Evolutionary conservation across 768 basidiomycete genomes (phyloP), one percentile per base, ranked within the genome.

Genomic region (Lyophyllum decastes): DNA sequence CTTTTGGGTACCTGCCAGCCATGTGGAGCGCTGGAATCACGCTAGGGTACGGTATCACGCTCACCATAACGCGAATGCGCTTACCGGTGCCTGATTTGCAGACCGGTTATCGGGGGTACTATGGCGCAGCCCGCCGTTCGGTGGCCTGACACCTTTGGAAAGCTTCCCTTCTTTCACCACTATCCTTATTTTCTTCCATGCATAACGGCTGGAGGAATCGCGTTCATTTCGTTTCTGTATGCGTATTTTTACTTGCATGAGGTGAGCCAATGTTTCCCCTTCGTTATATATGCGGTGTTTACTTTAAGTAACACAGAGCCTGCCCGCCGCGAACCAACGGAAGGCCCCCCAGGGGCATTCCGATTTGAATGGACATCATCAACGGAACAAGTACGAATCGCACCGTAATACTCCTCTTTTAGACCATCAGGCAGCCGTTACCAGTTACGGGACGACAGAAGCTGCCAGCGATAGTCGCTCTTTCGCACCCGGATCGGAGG

Each of bases 151-250:
- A 54, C 64, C 12, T 59, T 75, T 22, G 69, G 67, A 11, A 57
- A 59, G 22, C 49, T 68, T 9, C 17, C 46, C 16, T 68, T 74
- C 58, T 70, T 73, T 45, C 49, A 46, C n/a, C 61, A 63, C 11
- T 66, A 70, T 50, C 73, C 72, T 2, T 74, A 73, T 59, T 68
- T 75, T 50, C 58, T 74, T 22, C 70, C 73, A 1, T 75, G 73
- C 44, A 55, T 45, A 0, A 54, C 51, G 11, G 59, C 64, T 24
- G 61, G 61, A 43, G 43, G 54, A 22, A 57, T 67, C 0, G 61
- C 64, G 0, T 64, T 68, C 8, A 44, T 60, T 25, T 57, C 61
- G 19, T 60, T 57, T 48, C 49, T 69, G 9, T 52, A 67, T 26
- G 61, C 68, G 5, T 56, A 70, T 19, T 54, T 62, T 1, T 62